Percentiles rank a stretch among this genome's conserved stretches.
Evolutionary conservation across 441 rosid species (phyloP).

Genomic region (Aleurites moluccanus): DNA sequence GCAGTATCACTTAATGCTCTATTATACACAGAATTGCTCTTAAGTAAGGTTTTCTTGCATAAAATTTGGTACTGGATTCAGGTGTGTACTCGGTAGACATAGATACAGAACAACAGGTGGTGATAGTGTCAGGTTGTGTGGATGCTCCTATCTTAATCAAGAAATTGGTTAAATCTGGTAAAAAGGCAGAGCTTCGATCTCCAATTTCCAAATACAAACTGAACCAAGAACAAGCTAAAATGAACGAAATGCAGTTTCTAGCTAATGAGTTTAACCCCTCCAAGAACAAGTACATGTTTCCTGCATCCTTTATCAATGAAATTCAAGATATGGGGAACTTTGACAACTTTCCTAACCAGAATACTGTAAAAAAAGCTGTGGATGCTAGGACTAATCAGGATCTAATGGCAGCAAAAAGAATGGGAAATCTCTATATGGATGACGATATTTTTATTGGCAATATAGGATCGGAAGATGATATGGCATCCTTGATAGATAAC

Average conservation of each 20-base stretch:
- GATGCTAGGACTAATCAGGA: slow-evolving; percentile 10
- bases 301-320: slow-evolving; percentile 22
- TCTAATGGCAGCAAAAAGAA: slow-evolving; percentile 9
- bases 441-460: slow-evolving; percentile 15
- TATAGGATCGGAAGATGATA: slow-evolving; percentile 7
- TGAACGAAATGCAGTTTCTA: slow-evolving; percentile 25
- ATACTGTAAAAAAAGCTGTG: slow-evolving; percentile 27
- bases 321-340: slow-evolving; percentile 27
- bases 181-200: slow-evolving; percentile 55
- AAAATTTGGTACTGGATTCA: slow-evolving; percentile 29
- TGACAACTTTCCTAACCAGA: slow-evolving; percentile 27
- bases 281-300: slow-evolving; percentile 10
- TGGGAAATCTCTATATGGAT: slow-evolving; percentile 14
- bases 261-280: slow-evolving; percentile 15
- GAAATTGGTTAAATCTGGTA: slow-evolving; percentile 55
- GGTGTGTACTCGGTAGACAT: slow-evolving; percentile 67
- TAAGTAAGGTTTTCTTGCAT: not conserved
- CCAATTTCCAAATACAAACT: slow-evolving; percentile 26
- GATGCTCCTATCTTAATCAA: slow-evolving; percentile 48
- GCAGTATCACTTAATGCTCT: not conserved
- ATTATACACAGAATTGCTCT: not conserved
- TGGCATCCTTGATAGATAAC: slow-evolving; percentile 20
- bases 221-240: slow-evolving; percentile 27
- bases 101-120: slow-evolving; percentile 50
- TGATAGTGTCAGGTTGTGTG: slow-evolving; percentile 57